Percentiles rank a stretch among this genome's conserved stretches.
These are phyloP conservation scores for Chaetomium strumarium DNA, from an alignment of 2,329 filamentous ascomycete genomes.

Conservation along the genomic window DNA sequence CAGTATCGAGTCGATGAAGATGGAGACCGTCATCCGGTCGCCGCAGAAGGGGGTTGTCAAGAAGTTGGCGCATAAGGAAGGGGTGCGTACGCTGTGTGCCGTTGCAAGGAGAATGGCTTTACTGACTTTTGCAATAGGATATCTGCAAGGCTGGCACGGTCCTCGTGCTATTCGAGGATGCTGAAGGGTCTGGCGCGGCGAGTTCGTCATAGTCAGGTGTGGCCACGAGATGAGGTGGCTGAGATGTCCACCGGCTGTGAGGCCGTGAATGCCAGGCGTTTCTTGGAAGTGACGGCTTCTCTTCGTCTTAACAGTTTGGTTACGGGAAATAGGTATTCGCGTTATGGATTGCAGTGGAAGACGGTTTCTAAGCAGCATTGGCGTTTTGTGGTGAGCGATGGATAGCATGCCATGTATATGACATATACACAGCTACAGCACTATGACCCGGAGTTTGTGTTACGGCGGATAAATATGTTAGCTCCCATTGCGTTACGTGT, in stretches of 20 bases:
- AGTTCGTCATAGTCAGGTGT: background rate
- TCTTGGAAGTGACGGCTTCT: no score
- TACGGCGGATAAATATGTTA: no score
- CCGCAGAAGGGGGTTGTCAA: slow-evolving; percentile 67
- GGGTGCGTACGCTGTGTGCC: slow-evolving; percentile 47
- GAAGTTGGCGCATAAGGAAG: slow-evolving; percentile 67
- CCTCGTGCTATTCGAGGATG: slow-evolving; percentile 64
- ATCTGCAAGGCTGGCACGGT: slow-evolving; percentile 74
- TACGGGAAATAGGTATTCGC: no score
- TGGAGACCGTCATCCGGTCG: slow-evolving; percentile 78
- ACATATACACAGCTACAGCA: no score
- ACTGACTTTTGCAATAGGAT: slow-evolving; percentile 43
- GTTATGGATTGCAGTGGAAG: no score
- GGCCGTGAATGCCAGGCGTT: no score
- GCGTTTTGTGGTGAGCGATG: no score
- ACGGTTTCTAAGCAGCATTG: no score
- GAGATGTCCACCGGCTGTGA: background rate
- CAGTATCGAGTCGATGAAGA: slow-evolving; percentile 82
- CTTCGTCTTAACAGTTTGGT: no score
- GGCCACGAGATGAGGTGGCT: background rate
- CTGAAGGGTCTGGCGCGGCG: slow-evolving; percentile 12
- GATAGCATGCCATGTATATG: no score
- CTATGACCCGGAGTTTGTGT: no score
- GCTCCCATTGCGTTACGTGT: no score
- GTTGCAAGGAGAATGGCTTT: background rate